Evolutionary conservation across 2,329 filamentous ascomycete species (phyloP).

Genomic region (Cercospora zeae-maydis): DNA sequence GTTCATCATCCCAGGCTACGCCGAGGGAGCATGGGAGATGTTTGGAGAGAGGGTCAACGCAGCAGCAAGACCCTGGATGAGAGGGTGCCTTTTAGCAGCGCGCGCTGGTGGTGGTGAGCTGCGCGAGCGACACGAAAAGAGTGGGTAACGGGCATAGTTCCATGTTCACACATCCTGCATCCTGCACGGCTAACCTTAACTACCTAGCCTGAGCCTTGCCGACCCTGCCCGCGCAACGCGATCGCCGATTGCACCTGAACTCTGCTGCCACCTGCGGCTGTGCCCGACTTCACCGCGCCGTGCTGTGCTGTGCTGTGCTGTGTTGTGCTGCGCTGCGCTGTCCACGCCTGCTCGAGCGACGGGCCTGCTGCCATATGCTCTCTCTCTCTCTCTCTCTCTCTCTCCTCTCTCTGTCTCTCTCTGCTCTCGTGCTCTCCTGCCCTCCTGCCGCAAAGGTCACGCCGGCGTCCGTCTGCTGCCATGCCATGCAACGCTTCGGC

Average conservation of each 20-base stretch:
- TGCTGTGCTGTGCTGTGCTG: neutral
- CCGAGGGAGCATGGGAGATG: conserved; percentile 18
- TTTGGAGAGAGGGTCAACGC: conserved; percentile 14
- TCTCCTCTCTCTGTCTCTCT: too few species aligned
- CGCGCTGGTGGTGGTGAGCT: neutral
- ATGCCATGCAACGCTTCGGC: neutral
- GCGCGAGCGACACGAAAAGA: neutral
- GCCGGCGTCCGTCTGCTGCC: too few species aligned
- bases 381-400: too few species aligned
- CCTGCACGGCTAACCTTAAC: conserved; percentile 5
- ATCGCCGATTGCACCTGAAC: conserved; percentile 1
- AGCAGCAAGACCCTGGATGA: conserved; percentile 10
- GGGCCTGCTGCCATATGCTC: too few species aligned
- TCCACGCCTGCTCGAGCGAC: too few species aligned
- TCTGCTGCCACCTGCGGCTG: neutral
- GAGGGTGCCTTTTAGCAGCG: neutral
- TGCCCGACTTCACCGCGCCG: neutral
- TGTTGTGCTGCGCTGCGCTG: too few species aligned
- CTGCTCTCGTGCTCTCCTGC: neutral
- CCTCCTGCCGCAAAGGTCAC: too few species aligned
- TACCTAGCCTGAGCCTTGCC: neutral
- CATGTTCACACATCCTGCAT: conserved; percentile 3
- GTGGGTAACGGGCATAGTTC: conserved; percentile 1
- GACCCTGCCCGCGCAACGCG: neutral
- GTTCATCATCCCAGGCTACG: conserved; percentile 20